Evolutionary conservation across 108 stramenopile genomes (phyloP).

Genomic region (Mediolabrus comicus): DNA sequence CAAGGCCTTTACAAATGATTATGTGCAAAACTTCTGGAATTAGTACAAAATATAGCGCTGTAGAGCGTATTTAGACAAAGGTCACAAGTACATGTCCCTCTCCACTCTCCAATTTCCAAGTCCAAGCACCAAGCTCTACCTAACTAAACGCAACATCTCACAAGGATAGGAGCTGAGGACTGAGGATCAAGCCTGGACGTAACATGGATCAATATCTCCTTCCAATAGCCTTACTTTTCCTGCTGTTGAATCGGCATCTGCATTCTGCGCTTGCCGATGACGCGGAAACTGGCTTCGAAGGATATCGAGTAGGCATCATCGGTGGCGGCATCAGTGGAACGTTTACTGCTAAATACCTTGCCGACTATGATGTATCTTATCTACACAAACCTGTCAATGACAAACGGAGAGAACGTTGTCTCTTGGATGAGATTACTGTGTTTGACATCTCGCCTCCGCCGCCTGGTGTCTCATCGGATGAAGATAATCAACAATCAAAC

Average conservation of each 20-base stretch:
- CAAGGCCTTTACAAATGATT: too few species aligned
- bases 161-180: too few species aligned
- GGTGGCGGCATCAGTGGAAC: slow-evolving; percentile 73
- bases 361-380: slow-evolving; percentile 59
- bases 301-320: slow-evolving; percentile 57
- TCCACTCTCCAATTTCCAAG: too few species aligned
- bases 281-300: background rate
- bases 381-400: background rate
- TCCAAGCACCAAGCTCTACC: too few species aligned
- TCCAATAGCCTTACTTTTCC: background rate
- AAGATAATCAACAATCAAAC: slow-evolving; percentile 6
- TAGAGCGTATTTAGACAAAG: too few species aligned
- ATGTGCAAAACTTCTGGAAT: too few species aligned
- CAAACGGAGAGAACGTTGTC: slow-evolving; percentile 27
- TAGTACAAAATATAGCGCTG: too few species aligned
- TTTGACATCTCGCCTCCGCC: slow-evolving; percentile 61
- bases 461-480: background rate
- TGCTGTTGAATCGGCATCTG: background rate
- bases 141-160: too few species aligned
- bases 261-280: background rate
- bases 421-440: slow-evolving; percentile 54
- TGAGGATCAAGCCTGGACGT: too few species aligned
- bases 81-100: too few species aligned
- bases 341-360: slow-evolving; percentile 69
- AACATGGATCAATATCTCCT: too few species aligned